Conservation (phyloP, 2,329 filamentous ascomycete species). For the Volutella citrinella region DNA sequence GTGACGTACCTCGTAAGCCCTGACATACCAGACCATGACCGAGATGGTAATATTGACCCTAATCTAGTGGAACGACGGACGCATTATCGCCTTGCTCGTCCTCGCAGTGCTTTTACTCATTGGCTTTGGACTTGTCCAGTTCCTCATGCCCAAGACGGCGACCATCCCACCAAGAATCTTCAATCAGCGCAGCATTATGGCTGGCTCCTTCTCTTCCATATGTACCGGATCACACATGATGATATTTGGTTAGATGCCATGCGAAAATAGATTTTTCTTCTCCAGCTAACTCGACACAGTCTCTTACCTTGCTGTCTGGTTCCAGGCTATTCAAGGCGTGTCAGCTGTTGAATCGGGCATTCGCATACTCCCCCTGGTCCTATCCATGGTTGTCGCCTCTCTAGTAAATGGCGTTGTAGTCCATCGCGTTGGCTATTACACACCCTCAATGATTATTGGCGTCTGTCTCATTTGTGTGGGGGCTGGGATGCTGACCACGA, state of each 20-base stretch:
- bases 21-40: too few species aligned
- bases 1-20: conserved; percentile 27
- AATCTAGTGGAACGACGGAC: conserved; percentile 41
- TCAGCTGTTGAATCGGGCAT: conserved; percentile 29
- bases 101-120: conserved; percentile 38
- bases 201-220: conserved; percentile 29
- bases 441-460: conserved; percentile 35
- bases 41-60: too few species aligned
- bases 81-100: conserved; percentile 43
- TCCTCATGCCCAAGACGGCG: conserved; percentile 32
- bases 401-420: conserved; percentile 26
- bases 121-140: conserved; percentile 38
- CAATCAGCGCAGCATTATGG: conserved; percentile 36
- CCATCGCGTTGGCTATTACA: conserved; percentile 38
- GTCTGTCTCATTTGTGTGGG: conserved; percentile 32
- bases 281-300: conserved; percentile 17
- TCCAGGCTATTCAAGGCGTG: conserved; percentile 42
- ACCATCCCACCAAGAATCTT: conserved; percentile 41
- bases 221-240: conserved; percentile 27
- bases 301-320: conserved; percentile 51
- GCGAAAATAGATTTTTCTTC: accelerated
- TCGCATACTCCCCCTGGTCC: conserved; percentile 25
- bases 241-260: conserved; percentile 8
- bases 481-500: conserved; percentile 40
- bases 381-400: conserved; percentile 26